These are phyloP conservation scores for Xylariaceae sp. DNA, from an alignment of 2,329 filamentous ascomycete species.

Conservation along the genomic window DNA sequence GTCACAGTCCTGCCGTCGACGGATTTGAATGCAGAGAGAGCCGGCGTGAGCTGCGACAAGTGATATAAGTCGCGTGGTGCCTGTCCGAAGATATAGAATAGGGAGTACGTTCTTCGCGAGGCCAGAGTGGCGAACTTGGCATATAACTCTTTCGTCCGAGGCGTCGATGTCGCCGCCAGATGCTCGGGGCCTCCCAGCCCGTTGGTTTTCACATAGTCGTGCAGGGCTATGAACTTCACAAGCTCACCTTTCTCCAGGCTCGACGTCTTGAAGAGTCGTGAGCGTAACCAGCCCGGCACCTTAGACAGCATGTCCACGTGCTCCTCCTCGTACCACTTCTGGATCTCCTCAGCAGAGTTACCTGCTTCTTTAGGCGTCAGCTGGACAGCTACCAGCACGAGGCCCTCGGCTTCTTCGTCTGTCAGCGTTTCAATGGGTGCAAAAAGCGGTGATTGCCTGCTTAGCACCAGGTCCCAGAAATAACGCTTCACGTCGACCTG, in stretches of 20 bases:
- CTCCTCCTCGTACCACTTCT: constrained; percentile 71
- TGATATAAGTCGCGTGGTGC: constrained; percentile 64
- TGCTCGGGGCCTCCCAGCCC: constrained; percentile 63
- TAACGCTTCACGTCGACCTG: constrained; percentile 62
- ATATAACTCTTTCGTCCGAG: constrained; percentile 57
- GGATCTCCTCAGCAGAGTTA: constrained; percentile 49
- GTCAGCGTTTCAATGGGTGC: constrained; percentile 55
- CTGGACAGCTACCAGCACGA: constrained; percentile 59
- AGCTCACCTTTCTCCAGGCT: constrained; percentile 49
- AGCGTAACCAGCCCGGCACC: constrained; percentile 74
- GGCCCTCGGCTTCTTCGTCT: constrained; percentile 55
- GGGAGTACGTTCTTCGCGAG: constrained; percentile 58
- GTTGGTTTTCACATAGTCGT: constrained; percentile 67
- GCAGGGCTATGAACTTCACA: constrained; percentile 60
- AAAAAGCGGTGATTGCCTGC: constrained; percentile 54
- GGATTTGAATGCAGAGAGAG: constrained; percentile 47
- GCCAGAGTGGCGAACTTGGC: constrained; percentile 54
- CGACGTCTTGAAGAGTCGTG: constrained; percentile 65
- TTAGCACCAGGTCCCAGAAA: constrained; percentile 64
- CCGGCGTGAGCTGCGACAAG: constrained; percentile 47
- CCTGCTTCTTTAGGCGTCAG: constrained; percentile 51
- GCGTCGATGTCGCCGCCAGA: constrained; percentile 58
- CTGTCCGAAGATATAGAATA: constrained; percentile 77
- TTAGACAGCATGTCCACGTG: constrained; percentile 68
- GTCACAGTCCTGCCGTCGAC: constrained; percentile 55